These are phyloP conservation scores for Euclidium syriacum DNA, from an alignment of 345 rosid species.

Conservation along the genomic window DNA sequence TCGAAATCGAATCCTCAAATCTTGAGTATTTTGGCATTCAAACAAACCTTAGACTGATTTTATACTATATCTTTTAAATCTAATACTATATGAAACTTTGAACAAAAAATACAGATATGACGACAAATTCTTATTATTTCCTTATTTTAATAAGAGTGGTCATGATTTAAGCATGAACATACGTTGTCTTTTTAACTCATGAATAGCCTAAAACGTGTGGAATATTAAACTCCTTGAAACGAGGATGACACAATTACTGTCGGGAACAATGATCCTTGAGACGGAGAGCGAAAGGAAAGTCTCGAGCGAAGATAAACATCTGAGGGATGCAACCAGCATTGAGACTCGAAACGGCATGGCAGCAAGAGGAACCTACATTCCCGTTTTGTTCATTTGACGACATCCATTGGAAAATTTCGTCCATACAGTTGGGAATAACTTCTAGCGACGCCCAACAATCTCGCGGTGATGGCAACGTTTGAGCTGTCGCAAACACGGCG, in stretches of 20 bases:
- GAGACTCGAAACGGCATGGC: constrained; percentile 13
- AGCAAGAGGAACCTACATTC: constrained; percentile 14
- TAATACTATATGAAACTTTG: too few species aligned
- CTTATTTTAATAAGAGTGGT: too few species aligned
- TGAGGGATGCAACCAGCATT: constrained; percentile 9
- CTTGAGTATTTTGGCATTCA: too few species aligned
- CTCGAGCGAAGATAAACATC: constrained; percentile 10
- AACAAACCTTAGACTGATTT: too few species aligned
- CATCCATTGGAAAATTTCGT: constrained; percentile 5
- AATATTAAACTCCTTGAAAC: neutral
- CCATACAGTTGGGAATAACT: constrained; percentile 17
- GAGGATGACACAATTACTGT: neutral
- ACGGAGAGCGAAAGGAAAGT: constrained; percentile 3
- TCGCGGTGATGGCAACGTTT: neutral
- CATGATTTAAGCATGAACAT: too few species aligned
- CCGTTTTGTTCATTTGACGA: constrained; percentile 3
- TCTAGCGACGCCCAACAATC: constrained; percentile 24
- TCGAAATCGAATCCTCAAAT: too few species aligned
- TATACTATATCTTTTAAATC: too few species aligned
- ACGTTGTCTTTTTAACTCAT: too few species aligned
- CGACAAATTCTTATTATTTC: too few species aligned
- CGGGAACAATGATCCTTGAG: constrained; percentile 9
- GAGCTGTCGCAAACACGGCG: neutral
- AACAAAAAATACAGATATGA: too few species aligned
- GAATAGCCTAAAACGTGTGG: neutral